A percentile compares a stretch with the other conserved stretches of the same genome.
Evolutionary conservation across 257 asterid species (phyloP).

Genomic region (Agastache rugosa): DNA sequence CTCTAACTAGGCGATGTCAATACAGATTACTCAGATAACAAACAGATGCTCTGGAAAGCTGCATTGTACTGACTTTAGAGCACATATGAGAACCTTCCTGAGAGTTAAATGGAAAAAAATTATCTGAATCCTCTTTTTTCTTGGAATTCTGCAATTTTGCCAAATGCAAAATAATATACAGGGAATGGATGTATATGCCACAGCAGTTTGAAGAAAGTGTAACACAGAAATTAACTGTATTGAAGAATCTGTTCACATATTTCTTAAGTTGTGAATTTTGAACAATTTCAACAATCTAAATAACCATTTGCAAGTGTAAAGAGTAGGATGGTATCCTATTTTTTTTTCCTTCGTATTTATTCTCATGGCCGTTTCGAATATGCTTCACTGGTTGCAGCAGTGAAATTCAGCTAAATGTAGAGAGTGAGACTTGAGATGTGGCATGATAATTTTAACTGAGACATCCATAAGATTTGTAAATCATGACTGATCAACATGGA

Average conservation of each 20-base stretch:
- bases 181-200: neutral
- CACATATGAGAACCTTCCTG: neutral
- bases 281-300: neutral
- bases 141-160: neutral
- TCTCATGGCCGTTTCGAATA: neutral
- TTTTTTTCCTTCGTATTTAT: neutral
- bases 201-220: conserved; percentile 18
- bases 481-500: neutral
- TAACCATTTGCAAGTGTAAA: neutral
- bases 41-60: conserved; percentile 4
- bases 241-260: neutral
- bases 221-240: neutral
- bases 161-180: conserved; percentile 14
- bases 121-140: neutral
- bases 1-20: conserved; percentile 1
- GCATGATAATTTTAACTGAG: conserved; percentile 2
- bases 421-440: conserved; percentile 19
- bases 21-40: conserved; percentile 13
- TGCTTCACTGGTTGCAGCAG: neutral
- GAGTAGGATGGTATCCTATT: conserved; percentile 11
- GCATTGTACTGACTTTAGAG: conserved; percentile 8
- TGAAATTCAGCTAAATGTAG: neutral
- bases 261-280: neutral
- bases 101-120: neutral
- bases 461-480: neutral